Evolutionary conservation across 2,329 filamentous ascomycete species (phyloP), one percentile per base, ranked within the genome.

Genomic region (Neoarthrinium moseri): DNA sequence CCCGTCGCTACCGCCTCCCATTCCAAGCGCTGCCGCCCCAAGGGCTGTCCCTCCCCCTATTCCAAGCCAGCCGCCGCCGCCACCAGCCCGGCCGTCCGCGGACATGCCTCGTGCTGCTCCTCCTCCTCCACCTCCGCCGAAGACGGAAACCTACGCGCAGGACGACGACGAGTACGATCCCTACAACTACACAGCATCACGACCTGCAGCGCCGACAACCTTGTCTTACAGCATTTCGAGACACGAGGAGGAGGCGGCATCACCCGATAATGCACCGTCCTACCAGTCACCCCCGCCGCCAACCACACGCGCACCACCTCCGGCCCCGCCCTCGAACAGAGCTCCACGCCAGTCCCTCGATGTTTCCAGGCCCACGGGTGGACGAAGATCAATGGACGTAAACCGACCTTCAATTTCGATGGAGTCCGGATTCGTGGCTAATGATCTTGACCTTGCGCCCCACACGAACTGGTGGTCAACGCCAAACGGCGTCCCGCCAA

Each of bases 401-500:
- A 68, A 78, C 30, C 82, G 92, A 37, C 85, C 89, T 17, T 78
- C 76, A 18, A 70, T 73, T 48, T 78, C 76, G 18, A 70, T 73
- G 48, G 89, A 92, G 53, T 83, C 86, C 35, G 89, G 90, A 1
- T 95, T 84, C 60, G 92, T 97, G 51, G 94, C 94, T 32, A 85
- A 84, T 46, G 91, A 97, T 49, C 69, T 97, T 46, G 91, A 97
- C 58, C 74, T 97, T 29, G 84, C 81, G 11, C 74, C 80, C 35
- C 77, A 78, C 40, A 87, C 83, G 15, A 80, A 85, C 41, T 99
- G 94, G 94, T 99, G 92, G 91, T 82, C 86, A 29, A 84, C 91
- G 59, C 76, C 86, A 10, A 88, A 89, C 51, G 82, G 82, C 29
- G 78, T 91, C 2, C 94, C 94, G 3, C 91, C 92, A 1, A 80